These are phyloP conservation scores for Azolla pinnata DNA, from an alignment of 75 land plant species.

Conservation along the genomic window DNA sequence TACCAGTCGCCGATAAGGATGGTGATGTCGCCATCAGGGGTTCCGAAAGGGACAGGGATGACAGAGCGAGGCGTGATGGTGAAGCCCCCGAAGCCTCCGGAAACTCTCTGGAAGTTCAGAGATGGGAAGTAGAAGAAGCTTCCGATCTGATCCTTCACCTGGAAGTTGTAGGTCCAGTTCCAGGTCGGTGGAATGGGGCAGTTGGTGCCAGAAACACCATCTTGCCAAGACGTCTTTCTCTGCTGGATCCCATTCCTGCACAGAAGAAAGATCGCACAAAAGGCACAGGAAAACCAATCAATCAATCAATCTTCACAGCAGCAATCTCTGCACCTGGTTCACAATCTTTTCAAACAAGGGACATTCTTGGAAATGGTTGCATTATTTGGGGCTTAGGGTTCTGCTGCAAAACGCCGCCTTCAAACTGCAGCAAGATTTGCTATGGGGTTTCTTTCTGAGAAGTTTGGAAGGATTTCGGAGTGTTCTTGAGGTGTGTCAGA, in stretches of 20 bases:
- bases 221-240: slow-evolving; percentile 75
- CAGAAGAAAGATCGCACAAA: no score
- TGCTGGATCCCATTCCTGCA: slow-evolving; percentile 65
- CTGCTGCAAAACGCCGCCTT: no score
- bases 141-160: slow-evolving; percentile 87
- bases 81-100: slow-evolving; percentile 75
- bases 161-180: slow-evolving; percentile 87
- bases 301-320: no score
- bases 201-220: slow-evolving; percentile 80
- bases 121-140: slow-evolving; percentile 85
- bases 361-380: no score
- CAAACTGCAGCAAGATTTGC: no score
- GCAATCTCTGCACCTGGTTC: no score
- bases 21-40: slow-evolving; percentile 61
- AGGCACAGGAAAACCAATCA: no score
- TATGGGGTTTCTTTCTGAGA: no score
- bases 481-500: no score
- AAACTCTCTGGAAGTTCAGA: slow-evolving; percentile 54
- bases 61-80: slow-evolving; percentile 40
- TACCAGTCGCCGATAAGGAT: slow-evolving; percentile 85
- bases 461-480: no score
- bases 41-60: slow-evolving; percentile 61
- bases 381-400: no score
- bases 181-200: slow-evolving; percentile 73
- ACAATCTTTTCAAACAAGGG: no score